These are phyloP conservation scores for Pilaira anomala DNA, from an alignment of 192 early-diverging fungal species.

Conservation along the genomic window DNA sequence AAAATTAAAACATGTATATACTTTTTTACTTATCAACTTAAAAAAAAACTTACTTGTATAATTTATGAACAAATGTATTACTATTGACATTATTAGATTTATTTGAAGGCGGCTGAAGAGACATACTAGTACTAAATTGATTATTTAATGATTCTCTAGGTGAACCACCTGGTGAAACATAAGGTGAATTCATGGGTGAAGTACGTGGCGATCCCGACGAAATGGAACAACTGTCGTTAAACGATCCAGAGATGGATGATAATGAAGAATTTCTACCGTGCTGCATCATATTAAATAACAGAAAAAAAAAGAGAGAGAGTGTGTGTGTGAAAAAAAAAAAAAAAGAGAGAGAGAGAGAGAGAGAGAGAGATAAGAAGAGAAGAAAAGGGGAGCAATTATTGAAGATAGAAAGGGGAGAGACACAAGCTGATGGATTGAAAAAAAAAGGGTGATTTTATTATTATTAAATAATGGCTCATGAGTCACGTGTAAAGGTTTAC, in stretches of 20 bases:
- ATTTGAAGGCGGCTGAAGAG: slow-evolving; percentile 1
- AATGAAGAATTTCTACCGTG: slow-evolving; percentile 11
- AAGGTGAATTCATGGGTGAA: slow-evolving; percentile 18
- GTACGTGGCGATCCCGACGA: slow-evolving; percentile 21
- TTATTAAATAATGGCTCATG: too few relatives aligned
- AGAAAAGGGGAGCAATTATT: too few relatives aligned
- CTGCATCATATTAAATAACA: slow-evolving; percentile 1
- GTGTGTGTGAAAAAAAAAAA: neutral
- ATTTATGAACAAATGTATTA: slow-evolving; percentile 58
- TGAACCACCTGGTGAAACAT: slow-evolving; percentile 13
- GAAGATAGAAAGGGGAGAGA: neutral
- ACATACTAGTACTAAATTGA: slow-evolving; percentile 22
- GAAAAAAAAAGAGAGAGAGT: neutral
- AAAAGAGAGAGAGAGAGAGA: neutral
- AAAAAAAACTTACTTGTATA: slow-evolving; percentile 48
- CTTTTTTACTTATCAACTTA: neutral
- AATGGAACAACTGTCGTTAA: slow-evolving; percentile 9
- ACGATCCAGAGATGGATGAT: slow-evolving; percentile 16
- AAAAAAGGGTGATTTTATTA: too few relatives aligned
- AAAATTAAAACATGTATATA: neutral
- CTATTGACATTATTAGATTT: slow-evolving; percentile 20
- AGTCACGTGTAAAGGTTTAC: too few relatives aligned
- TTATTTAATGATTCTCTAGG: slow-evolving; percentile 9
- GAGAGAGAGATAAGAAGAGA: too few relatives aligned
- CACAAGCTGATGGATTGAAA: too few relatives aligned